Percentiles rank a stretch among this genome's conserved stretches.
Conservation (phyloP, 306 rosid species). For the Medicago truncatula region DNA sequence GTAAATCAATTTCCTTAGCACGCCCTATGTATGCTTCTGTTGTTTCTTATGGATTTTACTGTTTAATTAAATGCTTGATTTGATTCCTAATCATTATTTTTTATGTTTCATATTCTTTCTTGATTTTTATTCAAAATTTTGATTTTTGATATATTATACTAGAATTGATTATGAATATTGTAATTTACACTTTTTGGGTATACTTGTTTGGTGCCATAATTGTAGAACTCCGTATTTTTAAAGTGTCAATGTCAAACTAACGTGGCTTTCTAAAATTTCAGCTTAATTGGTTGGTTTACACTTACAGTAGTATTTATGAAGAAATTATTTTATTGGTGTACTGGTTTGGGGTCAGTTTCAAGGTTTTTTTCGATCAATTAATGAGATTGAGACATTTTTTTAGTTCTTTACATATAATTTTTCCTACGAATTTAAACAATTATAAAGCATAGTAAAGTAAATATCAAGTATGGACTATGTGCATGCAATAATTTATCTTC, state of each 20-base stretch:
- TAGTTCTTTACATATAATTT: not conserved
- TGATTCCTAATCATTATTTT: not conserved
- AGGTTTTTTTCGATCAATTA: constrained; percentile 5
- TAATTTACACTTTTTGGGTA: constrained; percentile 19
- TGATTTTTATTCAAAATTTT: not conserved
- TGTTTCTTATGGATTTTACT: not conserved
- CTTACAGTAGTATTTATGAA: not conserved
- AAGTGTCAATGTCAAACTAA: constrained; percentile 30
- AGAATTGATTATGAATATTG: not conserved
- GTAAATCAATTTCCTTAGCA: constrained; percentile 66
- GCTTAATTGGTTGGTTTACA: constrained; percentile 29
- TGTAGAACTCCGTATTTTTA: constrained; percentile 7
- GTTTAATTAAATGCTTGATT: not conserved
- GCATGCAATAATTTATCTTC: too few species aligned
- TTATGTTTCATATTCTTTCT: too few species aligned
- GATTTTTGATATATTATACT: constrained; percentile 25
- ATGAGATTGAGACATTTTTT: constrained; percentile 31
- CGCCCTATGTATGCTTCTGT: constrained; percentile 54
- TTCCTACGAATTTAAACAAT: not conserved
- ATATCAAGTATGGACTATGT: too few species aligned
- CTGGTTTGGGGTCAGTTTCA: constrained; percentile 22
- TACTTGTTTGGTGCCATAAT: constrained; percentile 28
- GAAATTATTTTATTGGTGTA: not conserved
- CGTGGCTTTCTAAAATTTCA: constrained; percentile 2
- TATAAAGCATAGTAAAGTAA: not conserved